phyloP scores from a whole-genome alignment of 352 stramenopile genomes.

The Globisporangium yorkense region DNA sequence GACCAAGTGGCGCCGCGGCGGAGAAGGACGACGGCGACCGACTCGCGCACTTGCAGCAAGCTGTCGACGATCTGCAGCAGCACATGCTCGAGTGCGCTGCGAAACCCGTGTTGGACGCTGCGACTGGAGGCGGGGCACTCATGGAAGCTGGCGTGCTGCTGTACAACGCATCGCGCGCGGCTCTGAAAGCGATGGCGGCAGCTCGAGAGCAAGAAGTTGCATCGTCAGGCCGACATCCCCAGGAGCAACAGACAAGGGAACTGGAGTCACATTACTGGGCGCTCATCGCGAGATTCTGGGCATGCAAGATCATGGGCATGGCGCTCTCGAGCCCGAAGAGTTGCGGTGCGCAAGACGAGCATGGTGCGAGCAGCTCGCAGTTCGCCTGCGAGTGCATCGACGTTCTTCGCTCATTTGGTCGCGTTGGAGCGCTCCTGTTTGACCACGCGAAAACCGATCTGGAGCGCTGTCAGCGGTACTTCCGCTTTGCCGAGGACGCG shows the following conservation, averaged over 20 bases:
- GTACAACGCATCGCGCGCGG: slow-evolving; percentile 54
- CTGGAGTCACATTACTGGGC: slow-evolving; percentile 17
- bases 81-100: slow-evolving; percentile 14
- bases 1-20: neutral
- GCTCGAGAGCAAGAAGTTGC: neutral
- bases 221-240: neutral
- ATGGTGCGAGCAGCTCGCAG: slow-evolving; percentile 10
- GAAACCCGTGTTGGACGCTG: slow-evolving; percentile 20
- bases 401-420: slow-evolving; percentile 65
- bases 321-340: slow-evolving; percentile 33
- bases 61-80: slow-evolving; percentile 24
- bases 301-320: slow-evolving; percentile 58
- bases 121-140: slow-evolving; percentile 21
- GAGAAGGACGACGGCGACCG: slow-evolving; percentile 7
- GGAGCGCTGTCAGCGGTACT: slow-evolving; percentile 45
- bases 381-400: slow-evolving; percentile 65
- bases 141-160: slow-evolving; percentile 62
- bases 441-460: slow-evolving; percentile 43
- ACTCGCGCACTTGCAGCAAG: slow-evolving; percentile 1
- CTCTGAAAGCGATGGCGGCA: slow-evolving; percentile 23
- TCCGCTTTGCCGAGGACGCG: slow-evolving; percentile 46
- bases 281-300: slow-evolving; percentile 38
- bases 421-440: slow-evolving; percentile 56
- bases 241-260: neutral
- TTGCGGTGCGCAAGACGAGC: slow-evolving; percentile 1